Evolutionary conservation across 768 basidiomycete genomes (phyloP), one percentile per base, ranked within the genome.

Genomic region (Suillus spraguei): DNA sequence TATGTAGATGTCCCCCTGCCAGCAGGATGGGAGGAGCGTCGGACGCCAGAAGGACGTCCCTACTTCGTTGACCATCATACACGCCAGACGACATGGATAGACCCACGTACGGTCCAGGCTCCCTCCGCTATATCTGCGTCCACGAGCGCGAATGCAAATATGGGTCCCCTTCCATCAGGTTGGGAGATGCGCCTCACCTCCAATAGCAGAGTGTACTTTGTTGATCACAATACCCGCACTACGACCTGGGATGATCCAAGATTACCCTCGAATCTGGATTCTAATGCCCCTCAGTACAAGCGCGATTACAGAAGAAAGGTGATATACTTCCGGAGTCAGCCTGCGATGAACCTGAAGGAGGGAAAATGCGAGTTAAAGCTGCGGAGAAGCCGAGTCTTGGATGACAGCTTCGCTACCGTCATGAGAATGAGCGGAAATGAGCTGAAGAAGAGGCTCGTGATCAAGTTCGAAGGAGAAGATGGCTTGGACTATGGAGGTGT

Each of bases 121-220:
- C 69, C 85, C 69, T 68, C 80, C 17, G 72, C 85, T 32, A 81
- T 80, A 61, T 77, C 72, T 68, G 63, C 79, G 69, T 67, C 79
- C 71, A 64, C 79, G 73, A 69, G 82, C 61, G 75, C 86, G 68
- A 85, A 80, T 62, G 76, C 87, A 65, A 81, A 89, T 66, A 85
- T 94, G 20, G 94, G 95, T 0, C 87, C 91, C 8, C 81, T 97
- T 42, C 95, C 95, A 6, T 91, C 89, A 52, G 95, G 94, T 64
- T 97, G 94, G 94, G 95, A 97, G 78, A 96, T 96, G 95, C 84
- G 95, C 22, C 76, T 96, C 60, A 95, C 95, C 1, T 88, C 89
- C 1, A 94, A 91, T 0, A 84, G 85, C 9, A 83, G 94, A 39
- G 89, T 96, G 20, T 97, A 97, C 77, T 97, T 95, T 68, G 94